Base-by-base conservation (phyloP, 805 yeast genomes). In the Isabelozyma heimii region DNA sequence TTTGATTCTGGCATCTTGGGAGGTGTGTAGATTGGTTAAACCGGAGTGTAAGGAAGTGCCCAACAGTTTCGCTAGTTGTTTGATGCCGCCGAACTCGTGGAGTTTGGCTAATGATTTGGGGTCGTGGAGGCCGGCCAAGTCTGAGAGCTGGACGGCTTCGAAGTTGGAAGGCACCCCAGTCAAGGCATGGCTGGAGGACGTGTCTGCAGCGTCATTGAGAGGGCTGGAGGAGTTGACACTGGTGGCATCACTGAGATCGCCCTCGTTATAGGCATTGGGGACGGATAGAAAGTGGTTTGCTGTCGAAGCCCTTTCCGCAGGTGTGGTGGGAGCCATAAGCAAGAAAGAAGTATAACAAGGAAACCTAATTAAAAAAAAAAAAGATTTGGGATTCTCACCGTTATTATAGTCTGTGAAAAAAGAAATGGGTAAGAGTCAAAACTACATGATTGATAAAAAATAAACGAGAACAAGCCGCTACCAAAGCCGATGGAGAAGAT, bases 51-150 rank as follows among this genome's bases (percentile, higher is more conserved):
- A 48, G 44, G 77, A 70, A 1, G 84, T 65, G 53, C 65, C 62
- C 46, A 70, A 72, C 30, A 56, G 59, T 27, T 52, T 45, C 24
- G 58, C 64, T 47, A 67, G 73, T 24, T 50, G 50, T n/a, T 63
- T 63, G 14, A 78, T 59, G 7, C 83, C 83, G 5, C 84, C 84
- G 12, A 74, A 24, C n/a, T 67, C 63, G 13, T 64, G 52, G 14
- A 82, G 62, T n/a, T 67, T 57, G 13, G 52, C 54, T 8, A 84
- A 56, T 0, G 85, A 80, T 61, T 84, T 84, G 8, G 89, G 88
- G 58, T 84, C 89, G 56, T 83, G 87, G 20, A 84, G 65, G 7
- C 61, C 72, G 13, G 75, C 62, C 41, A 84, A 68, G 14, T 76
- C 72, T 12, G 50, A 53, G 6, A 60, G 56, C 4, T 61, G 26